phyloP scores from a whole-genome alignment of 495 filamentous ascomycete genomes.

The Talaromyces stipitatus region DNA sequence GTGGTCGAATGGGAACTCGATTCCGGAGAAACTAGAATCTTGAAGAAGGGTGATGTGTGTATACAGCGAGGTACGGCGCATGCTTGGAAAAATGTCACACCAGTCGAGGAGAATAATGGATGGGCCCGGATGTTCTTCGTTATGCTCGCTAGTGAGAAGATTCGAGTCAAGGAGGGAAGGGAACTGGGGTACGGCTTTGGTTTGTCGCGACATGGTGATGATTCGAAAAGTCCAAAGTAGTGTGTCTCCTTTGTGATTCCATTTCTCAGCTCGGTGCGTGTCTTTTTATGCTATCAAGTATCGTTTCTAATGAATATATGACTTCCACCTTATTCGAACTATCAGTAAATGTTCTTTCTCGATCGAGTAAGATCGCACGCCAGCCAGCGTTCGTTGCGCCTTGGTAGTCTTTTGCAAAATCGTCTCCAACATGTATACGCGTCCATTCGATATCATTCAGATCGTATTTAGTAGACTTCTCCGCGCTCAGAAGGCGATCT shows the following conservation, averaged over 20 bases:
- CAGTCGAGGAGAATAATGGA: not conserved
- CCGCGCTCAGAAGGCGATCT: not conserved
- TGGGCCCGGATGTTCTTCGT: conserved; percentile 56
- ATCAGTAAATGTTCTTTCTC: conserved; percentile 13
- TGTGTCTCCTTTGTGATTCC: not conserved
- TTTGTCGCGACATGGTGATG: not conserved
- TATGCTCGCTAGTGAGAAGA: conserved; percentile 19
- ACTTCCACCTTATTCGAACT: conserved; percentile 9
- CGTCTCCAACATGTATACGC: conserved; percentile 63
- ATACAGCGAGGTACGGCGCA: conserved; percentile 49
- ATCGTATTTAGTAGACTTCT: not conserved
- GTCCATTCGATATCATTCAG: conserved; percentile 24
- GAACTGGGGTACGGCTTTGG: not conserved
- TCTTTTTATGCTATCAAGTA: conserved; percentile 1
- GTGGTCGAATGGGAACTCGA: conserved; percentile 61
- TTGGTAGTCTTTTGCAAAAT: conserved; percentile 52
- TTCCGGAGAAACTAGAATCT: conserved; percentile 44
- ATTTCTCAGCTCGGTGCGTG: not conserved
- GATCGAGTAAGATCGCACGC: conserved; percentile 46
- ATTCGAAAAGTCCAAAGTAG: not conserved
- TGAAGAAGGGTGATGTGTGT: conserved; percentile 63
- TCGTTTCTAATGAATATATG: conserved; percentile 17
- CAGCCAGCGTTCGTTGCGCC: conserved; percentile 58
- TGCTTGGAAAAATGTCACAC: conserved; percentile 4
- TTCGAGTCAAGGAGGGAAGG: not conserved